A percentile compares a stretch with the other conserved stretches of the same genome.
Conservation (phyloP, 2,329 filamentous ascomycete genomes). For the Diaporthe ilicicola region DNA sequence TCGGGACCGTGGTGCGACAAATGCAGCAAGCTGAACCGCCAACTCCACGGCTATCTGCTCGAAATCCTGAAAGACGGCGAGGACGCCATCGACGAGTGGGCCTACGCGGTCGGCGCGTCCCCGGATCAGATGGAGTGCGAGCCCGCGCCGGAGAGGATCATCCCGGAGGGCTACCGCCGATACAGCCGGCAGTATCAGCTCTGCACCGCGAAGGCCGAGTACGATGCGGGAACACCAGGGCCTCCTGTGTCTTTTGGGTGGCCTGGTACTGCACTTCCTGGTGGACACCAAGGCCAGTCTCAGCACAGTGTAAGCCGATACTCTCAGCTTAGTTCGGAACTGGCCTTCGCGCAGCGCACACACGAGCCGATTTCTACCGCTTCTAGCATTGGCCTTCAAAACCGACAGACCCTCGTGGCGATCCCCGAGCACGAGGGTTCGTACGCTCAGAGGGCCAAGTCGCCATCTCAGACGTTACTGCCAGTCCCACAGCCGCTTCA, state of each 20-base stretch:
- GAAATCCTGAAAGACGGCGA: constrained; percentile 1
- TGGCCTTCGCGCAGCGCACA: background rate
- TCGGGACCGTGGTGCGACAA: constrained; percentile 18
- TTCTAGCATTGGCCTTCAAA: background rate
- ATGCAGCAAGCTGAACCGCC: constrained; percentile 24
- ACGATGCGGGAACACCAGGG: background rate
- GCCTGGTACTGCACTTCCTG: background rate
- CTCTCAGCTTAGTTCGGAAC: background rate
- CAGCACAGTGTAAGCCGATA: background rate
- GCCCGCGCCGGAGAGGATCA: constrained; percentile 36
- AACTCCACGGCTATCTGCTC: constrained; percentile 24
- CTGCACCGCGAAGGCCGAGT: background rate
- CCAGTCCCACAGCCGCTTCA: background rate
- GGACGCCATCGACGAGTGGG: constrained; percentile 34
- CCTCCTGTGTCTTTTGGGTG: background rate
- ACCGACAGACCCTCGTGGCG: background rate
- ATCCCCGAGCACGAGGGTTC: background rate
- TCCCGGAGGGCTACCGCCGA: constrained; percentile 30
- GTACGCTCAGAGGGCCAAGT: background rate
- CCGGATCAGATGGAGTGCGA: constrained; percentile 41
- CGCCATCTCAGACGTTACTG: background rate
- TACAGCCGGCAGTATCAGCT: constrained; percentile 17
- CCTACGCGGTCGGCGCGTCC: constrained; percentile 33
- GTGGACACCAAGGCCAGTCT: background rate
- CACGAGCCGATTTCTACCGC: background rate